Evolutionary conservation across 148 eudicot species (phyloP).

Genomic region (Nyssa sinensis): DNA sequence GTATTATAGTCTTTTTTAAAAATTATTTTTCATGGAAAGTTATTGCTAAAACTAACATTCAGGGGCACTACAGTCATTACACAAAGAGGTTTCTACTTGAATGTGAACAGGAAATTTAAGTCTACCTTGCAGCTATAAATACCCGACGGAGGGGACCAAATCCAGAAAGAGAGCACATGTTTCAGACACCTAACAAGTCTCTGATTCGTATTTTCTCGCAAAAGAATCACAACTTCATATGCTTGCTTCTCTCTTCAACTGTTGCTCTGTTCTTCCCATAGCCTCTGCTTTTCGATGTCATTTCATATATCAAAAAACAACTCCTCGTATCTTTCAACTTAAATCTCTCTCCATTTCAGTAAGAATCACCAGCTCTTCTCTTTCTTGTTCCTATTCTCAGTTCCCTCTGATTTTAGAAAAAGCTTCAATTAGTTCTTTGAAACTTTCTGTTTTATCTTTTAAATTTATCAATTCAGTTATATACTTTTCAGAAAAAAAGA

Average conservation of each 20-base stretch:
- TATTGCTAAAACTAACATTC: background rate
- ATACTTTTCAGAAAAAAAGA: slow-evolving; percentile 18
- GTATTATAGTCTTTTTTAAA: too few species aligned
- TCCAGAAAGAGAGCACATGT: background rate
- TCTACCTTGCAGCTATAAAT: slow-evolving; percentile 31
- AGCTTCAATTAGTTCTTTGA: slow-evolving; percentile 8
- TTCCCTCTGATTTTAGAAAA: background rate
- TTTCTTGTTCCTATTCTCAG: background rate
- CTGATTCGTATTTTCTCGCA: too few species aligned
- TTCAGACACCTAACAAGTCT: slow-evolving; percentile 10
- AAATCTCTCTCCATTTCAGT: background rate
- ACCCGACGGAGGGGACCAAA: slow-evolving; percentile 15
- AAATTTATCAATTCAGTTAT: background rate
- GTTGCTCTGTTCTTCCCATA: slow-evolving; percentile 8
- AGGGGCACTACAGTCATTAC: background rate
- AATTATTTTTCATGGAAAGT: background rate
- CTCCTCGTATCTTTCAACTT: too few species aligned
- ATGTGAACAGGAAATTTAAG: background rate
- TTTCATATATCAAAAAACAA: background rate
- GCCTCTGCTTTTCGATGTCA: slow-evolving; percentile 2
- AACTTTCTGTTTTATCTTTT: background rate
- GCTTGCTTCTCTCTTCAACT: background rate
- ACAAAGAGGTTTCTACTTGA: background rate
- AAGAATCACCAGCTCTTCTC: background rate
- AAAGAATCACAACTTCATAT: too few species aligned